Percentiles rank a stretch among this genome's conserved stretches.
Conservation (phyloP, 805 yeast species). For the Lipomyces orientalis region DNA sequence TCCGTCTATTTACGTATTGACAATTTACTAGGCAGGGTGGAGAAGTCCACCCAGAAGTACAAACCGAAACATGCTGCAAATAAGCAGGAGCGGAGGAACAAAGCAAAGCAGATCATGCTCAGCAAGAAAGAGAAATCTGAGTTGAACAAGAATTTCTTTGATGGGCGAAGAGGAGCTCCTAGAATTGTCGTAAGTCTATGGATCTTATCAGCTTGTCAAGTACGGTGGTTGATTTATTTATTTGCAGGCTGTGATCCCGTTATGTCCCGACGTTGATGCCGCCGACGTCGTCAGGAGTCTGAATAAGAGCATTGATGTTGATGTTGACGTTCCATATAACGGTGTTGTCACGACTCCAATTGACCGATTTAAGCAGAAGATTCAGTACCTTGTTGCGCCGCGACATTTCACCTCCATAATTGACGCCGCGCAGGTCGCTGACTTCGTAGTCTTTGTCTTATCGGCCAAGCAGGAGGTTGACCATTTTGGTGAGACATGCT, state of each 20-base stretch:
- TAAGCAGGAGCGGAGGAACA: conserved; percentile 75
- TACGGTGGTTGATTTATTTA: neutral
- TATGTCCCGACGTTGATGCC: conserved; percentile 70
- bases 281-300: conserved; percentile 40
- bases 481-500: conserved; percentile 82
- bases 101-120: conserved; percentile 75
- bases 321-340: conserved; percentile 23
- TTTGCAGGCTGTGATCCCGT: conserved; percentile 63
- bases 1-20: neutral
- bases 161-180: conserved; percentile 79
- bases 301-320: conserved; percentile 38
- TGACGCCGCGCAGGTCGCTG: conserved; percentile 89
- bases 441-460: conserved; percentile 85
- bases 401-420: conserved; percentile 72
- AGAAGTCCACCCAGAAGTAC: conserved; percentile 54
- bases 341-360: conserved; percentile 44
- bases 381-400: conserved; percentile 75
- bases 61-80: conserved; percentile 48
- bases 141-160: conserved; percentile 71
- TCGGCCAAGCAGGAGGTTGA: conserved; percentile 88
- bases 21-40: conserved; percentile 71
- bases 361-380: conserved; percentile 71
- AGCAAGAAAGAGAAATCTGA: conserved; percentile 68
- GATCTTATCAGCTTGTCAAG: neutral
- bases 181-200: conserved; percentile 60